Conservation (phyloP, 2,329 filamentous ascomycete genomes). For the Colletotrichum sidae region DNA sequence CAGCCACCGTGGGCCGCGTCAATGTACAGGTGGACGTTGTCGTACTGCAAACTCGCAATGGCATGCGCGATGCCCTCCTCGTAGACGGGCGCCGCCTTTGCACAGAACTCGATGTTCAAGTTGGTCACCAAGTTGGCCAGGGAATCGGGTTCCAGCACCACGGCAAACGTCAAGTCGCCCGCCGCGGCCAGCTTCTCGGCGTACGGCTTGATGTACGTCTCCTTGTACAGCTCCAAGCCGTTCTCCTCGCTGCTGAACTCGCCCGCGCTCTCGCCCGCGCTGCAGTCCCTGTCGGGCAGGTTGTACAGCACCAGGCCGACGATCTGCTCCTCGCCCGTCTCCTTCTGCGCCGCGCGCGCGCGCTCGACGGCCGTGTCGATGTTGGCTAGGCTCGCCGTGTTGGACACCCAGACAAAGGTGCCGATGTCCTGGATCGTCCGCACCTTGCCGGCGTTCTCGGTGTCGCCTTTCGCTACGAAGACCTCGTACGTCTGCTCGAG, state of each 20-base stretch:
- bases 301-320: conserved; percentile 59
- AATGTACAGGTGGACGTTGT: conserved; percentile 53
- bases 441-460: conserved; percentile 50
- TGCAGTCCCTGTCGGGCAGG: conserved; percentile 58
- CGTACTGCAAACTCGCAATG: conserved; percentile 51
- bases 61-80: conserved; percentile 56
- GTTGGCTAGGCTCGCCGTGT: conserved; percentile 48
- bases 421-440: conserved; percentile 51
- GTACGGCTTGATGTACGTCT: conserved; percentile 53
- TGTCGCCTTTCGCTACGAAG: conserved; percentile 51
- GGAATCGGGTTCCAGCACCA: conserved; percentile 58
- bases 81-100: conserved; percentile 51
- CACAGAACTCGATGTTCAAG: conserved; percentile 50
- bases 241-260: conserved; percentile 51
- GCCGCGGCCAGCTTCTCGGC: conserved; percentile 51
- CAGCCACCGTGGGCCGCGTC: conserved; percentile 57
- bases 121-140: conserved; percentile 57
- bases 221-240: conserved; percentile 54
- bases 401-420: conserved; percentile 58
- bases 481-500: conserved; percentile 51
- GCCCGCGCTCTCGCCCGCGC: conserved; percentile 55
- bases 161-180: conserved; percentile 53
- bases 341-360: conserved; percentile 50
- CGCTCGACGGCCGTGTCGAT: conserved; percentile 54
- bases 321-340: conserved; percentile 51